Evolutionary conservation across 1,284 basidiomycete species (phyloP), one percentile per base, ranked within the genome.

Genomic region (Dichomitus squalens): DNA sequence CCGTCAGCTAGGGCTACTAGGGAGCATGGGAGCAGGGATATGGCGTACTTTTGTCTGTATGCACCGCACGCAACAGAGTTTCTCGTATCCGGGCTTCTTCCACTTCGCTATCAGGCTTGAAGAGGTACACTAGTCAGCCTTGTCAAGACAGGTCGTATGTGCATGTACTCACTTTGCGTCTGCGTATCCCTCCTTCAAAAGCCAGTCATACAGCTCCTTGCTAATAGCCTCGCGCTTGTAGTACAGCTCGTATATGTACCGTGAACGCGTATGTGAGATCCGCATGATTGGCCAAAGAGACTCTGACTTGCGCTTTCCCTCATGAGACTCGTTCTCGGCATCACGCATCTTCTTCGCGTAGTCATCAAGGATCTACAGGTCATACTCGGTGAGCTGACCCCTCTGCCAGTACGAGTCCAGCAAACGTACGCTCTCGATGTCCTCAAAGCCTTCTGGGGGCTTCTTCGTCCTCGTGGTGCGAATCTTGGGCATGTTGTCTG

Each of bases 211-310:
- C 49, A 99, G 78, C 73, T 97, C 93, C 68, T 84, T 87, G 64
- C 88, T 91, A 70, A 99, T 95, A 14, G 95, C 94, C 75, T 99
- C 96, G 38, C 96, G 88, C 76, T 98, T 98, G 81, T 99, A 98
- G 78, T 97, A 99, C 57, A 99, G 82, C 75, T 99, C 97, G 73
- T 98, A 99, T 63, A 99, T 95, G 77, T 99, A 99, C 61, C 95
- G 82, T 51, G 93, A 96, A 49, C 96, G 88, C 9, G 95, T 92
- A 74, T 99, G 96, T 12, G 93, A 91, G 72, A 99, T 95, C 44
- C 95, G 88, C 93, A 99, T 98, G 66, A 99, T 98, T 44, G 96
- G 95, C 97, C 97, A 99, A n/a, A 98, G 78, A 1, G 92, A 91
- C 77, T 99, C 97, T 29, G 91, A 87, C 77, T 95, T 97, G 71